Conservation (phyloP, 192 early-diverging fungal species). For the Coemansia sp. region DNA sequence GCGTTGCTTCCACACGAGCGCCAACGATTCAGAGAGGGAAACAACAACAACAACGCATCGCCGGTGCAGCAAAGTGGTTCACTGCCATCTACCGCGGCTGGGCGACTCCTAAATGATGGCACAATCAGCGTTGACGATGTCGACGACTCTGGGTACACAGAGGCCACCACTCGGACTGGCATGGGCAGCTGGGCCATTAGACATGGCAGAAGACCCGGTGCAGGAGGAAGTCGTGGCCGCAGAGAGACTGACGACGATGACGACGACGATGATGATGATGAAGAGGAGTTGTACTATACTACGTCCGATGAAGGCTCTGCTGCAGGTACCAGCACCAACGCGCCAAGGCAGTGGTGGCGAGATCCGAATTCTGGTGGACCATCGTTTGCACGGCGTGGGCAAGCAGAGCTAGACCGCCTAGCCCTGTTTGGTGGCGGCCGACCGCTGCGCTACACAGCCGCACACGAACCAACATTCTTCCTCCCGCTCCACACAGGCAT, state of each 20-base stretch:
- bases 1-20: constrained; percentile 42
- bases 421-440: not conserved
- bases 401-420: not conserved
- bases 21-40: constrained; percentile 4
- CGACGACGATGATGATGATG: constrained; percentile 9
- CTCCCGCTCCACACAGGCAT: constrained; percentile 38
- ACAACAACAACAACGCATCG: not conserved
- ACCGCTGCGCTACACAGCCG: not conserved
- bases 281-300: not conserved
- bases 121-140: constrained; percentile 45
- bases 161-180: not conserved
- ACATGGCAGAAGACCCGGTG: not conserved
- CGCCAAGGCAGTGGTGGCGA: not conserved
- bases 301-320: not conserved
- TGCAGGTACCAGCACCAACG: not conserved
- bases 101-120: constrained; percentile 19
- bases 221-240: not conserved
- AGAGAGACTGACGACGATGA: constrained; percentile 1
- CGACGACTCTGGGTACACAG: constrained; percentile 19
- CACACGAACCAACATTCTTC: constrained; percentile 5
- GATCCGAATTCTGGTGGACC: not conserved
- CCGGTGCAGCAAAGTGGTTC: not conserved
- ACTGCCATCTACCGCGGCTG: not conserved
- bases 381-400: not conserved
- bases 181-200: not conserved